Base-by-base conservation (phyloP, 2,329 filamentous ascomycete species). In the Rhinocladiella similis region DNA sequence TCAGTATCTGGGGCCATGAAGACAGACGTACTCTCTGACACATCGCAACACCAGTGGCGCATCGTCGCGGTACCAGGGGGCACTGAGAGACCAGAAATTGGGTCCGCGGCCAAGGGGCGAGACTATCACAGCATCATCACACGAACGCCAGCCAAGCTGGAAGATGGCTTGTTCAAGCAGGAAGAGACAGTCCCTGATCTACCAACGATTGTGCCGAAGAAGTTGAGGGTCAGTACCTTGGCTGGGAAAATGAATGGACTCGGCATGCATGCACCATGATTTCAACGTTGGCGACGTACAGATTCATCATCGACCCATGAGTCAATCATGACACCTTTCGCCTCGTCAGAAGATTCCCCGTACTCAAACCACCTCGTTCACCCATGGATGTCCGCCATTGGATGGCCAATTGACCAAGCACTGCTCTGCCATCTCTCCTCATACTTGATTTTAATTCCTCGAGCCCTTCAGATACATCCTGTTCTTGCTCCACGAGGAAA, bases 371-470 rank as follows among this genome's bases (percentile, higher is more conserved):
- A 0, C 94, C 94, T 66, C 84, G 83, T 73, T 93, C 94, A 0
- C 94, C 94, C 88, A 97, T 92, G 60, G 89, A 84, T 36, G 89
- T 88, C 61, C 90, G 82, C 94, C 94, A 99, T 53, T 90, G 88
- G 57, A 97, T 89, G 42, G 86, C 87, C 63, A 97, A 73, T 61
- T 94, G 86, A 4, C 92, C 93, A 68, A 97, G 85, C 18, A 87
- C 77, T 36, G 89, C 76, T 59, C 80, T 77, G 16, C 76, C 75
- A 59, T 73, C 72, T 10, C 67, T 45, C 49, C 53, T 65, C 50
- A 66, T 47, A 49, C 77, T 76, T 57, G 74, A 75, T 38, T 73
- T 71, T 10, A 75, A 58, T 9, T 81, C 81, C 58, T 87, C 85
- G 27, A 77, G 61, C 5, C 73, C 73, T 39, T 77, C 73, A 41